phyloP scores from a whole-genome alignment of 1,284 basidiomycete genomes.

The Tausonia pullulans region DNA sequence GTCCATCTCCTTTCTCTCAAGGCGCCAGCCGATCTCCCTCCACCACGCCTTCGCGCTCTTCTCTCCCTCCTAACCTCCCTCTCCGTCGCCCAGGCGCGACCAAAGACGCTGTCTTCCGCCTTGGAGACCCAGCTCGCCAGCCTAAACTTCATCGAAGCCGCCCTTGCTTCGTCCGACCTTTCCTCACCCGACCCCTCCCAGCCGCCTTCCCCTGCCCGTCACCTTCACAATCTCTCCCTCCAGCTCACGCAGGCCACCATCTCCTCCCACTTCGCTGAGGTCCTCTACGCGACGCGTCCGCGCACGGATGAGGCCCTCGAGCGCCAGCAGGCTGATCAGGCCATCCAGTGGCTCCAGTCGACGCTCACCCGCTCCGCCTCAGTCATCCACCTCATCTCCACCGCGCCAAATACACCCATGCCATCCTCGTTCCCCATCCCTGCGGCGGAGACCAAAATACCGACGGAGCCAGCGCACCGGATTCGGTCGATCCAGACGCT shows the following conservation, averaged over 20 bases:
- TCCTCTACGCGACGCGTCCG: slow-evolving; percentile 43
- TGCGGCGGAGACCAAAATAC: not conserved
- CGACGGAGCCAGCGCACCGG: not conserved
- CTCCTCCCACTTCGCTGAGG: slow-evolving; percentile 62
- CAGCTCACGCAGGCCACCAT: slow-evolving; percentile 61
- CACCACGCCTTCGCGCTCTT: slow-evolving; percentile 53
- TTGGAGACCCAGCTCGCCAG: slow-evolving; percentile 73
- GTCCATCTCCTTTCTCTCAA: not conserved
- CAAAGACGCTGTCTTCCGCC: slow-evolving; percentile 67
- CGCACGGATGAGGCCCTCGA: not conserved
- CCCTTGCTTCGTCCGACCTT: slow-evolving; percentile 61
- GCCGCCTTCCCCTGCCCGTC: slow-evolving; percentile 52
- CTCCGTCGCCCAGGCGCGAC: slow-evolving; percentile 57
- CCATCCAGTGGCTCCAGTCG: not conserved
- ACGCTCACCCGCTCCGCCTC: not conserved
- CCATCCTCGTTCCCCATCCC: not conserved
- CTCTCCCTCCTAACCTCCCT: slow-evolving; percentile 55
- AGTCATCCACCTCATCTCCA: too few species aligned
- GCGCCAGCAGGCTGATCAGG: not conserved
- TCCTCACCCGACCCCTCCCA: slow-evolving; percentile 49
- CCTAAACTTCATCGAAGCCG: slow-evolving; percentile 79
- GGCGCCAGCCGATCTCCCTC: slow-evolving; percentile 18
- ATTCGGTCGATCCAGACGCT: not conserved
- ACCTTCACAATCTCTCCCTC: slow-evolving; percentile 54
- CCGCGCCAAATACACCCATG: too few species aligned